Conservation (phyloP, 495 filamentous ascomycete species). For the Annulohypoxylon maeteangense region DNA sequence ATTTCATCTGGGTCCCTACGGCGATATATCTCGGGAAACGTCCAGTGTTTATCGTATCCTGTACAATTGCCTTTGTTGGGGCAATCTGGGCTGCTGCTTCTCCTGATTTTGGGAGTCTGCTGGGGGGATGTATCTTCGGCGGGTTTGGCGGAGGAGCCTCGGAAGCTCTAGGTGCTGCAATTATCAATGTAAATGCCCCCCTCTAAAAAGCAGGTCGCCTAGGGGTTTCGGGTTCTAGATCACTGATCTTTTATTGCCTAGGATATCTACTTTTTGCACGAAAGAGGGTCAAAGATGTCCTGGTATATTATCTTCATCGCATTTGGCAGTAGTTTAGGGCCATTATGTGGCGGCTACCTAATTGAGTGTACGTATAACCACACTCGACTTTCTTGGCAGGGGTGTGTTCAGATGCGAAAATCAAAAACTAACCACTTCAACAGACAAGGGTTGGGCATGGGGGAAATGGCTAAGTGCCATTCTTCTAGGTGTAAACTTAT, state of each 20-base stretch:
- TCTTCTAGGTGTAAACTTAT: constrained; percentile 16
- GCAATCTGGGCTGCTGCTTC: constrained; percentile 20
- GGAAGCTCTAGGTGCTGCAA: constrained; percentile 22
- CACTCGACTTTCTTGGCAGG: background rate
- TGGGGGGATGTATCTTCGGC: constrained; percentile 17
- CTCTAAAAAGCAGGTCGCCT: too few species aligned
- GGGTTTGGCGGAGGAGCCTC: constrained; percentile 20
- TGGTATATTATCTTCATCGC: constrained; percentile 24
- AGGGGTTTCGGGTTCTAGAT: background rate
- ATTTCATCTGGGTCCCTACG: constrained; percentile 24
- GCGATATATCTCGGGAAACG: constrained; percentile 22
- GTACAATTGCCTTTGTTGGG: constrained; percentile 7
- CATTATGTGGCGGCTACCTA: constrained; percentile 15
- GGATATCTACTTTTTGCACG: constrained; percentile 28
- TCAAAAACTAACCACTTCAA: background rate
- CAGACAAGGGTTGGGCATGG: constrained; percentile 12
- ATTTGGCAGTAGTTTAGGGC: constrained; percentile 16
- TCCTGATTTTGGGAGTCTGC: background rate
- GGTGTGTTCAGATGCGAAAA: background rate
- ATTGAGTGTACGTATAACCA: constrained; percentile 9
- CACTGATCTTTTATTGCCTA: background rate
- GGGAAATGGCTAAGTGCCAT: constrained; percentile 27
- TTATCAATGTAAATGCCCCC: constrained; percentile 12
- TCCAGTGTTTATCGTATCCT: constrained; percentile 14
- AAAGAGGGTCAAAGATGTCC: constrained; percentile 23